Base-by-base conservation (phyloP, 2,329 filamentous ascomycete genomes). In the Raffaelea deltoideospora region DNA sequence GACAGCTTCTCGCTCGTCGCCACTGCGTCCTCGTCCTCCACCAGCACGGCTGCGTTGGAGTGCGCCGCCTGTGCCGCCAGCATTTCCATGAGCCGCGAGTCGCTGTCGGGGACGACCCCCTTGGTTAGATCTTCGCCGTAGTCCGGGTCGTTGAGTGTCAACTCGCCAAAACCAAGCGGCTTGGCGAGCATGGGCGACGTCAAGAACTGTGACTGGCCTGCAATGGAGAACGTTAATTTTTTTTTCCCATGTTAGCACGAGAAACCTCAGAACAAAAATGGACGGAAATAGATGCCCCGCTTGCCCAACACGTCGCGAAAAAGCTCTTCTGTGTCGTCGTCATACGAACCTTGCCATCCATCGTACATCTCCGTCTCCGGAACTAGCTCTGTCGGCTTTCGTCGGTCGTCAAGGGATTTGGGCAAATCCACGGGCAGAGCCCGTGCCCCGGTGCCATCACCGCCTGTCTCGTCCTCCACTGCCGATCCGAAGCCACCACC, bases 291-390 rank as follows among this genome's bases (percentile, higher is more conserved):
- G n/a, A n/a, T n/a, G n/a, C n/a, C n/a, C n/a, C n/a, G n/a, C n/a
- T n/a, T n/a, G n/a, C n/a, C n/a, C n/a, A n/a, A n/a, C n/a, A n/a
- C n/a, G n/a, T n/a, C n/a, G n/a, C n/a, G n/a, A n/a, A n/a, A n/a
- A n/a, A n/a, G n/a, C n/a, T n/a, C n/a, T n/a, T n/a, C n/a, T n/a
- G n/a, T n/a, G n/a, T n/a, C n/a, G n/a, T n/a, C n/a, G n/a, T n/a
- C 2, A 28, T 13, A 61, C 63, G 43, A 47, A 67, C 88, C 88
- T 77, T 96, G 86, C 90, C 90, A 98, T 48, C 85, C 90, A 69
- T 98, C 90, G 57, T 96, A 98, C 63, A 95, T 85, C 65, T 96
- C 90, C 29, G 87, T 94, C 65, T 96, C 90, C 28, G 69, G 67
- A 38, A 80, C 69, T 44, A 77, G 71, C 43, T 78, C 75, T 33